A percentile compares a stretch with the other conserved stretches of the same genome.
Conservation (phyloP, 805 yeast species). For the Teunomyces tritomae region DNA sequence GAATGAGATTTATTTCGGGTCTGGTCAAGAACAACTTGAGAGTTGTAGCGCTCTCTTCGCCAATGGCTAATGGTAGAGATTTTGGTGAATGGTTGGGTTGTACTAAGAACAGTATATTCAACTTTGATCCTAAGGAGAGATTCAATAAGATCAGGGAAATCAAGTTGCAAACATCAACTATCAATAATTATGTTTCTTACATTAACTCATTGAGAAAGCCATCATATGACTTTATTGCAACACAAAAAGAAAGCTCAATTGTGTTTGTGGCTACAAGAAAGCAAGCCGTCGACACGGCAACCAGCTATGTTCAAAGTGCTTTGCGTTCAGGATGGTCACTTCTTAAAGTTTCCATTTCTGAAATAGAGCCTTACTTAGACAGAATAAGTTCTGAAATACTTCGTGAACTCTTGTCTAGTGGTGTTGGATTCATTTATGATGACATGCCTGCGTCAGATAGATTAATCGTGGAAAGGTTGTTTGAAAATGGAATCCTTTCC, state of each 20-base stretch:
- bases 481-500: constrained; percentile 47
- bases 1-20: constrained; percentile 67
- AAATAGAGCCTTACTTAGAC: constrained; percentile 39
- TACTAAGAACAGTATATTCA: constrained; percentile 55
- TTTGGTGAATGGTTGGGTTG: constrained; percentile 87
- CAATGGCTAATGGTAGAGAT: constrained; percentile 74
- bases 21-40: constrained; percentile 60
- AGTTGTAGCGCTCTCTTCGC: constrained; percentile 65
- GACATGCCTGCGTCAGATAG: constrained; percentile 58
- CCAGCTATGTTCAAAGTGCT: constrained; percentile 41
- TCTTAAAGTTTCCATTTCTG: constrained; percentile 36
- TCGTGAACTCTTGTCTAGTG: constrained; percentile 44
- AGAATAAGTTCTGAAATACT: constrained; percentile 49
- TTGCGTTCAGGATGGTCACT: constrained; percentile 36
- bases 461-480: constrained; percentile 52
- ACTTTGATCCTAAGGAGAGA: constrained; percentile 66
- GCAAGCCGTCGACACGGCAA: constrained; percentile 52
- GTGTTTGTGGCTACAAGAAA: constrained; percentile 60
- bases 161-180: constrained; percentile 47
- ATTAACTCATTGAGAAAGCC: constrained; percentile 51
- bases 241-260: constrained; percentile 20
- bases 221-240: constrained; percentile 38
- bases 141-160: constrained; percentile 54
- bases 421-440: constrained; percentile 63
- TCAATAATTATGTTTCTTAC: constrained; percentile 51